Evolutionary conservation across 371 early-diverging fungal species (phyloP), one percentile per base, ranked within the genome.

Genomic region (Mortierella sp.): DNA sequence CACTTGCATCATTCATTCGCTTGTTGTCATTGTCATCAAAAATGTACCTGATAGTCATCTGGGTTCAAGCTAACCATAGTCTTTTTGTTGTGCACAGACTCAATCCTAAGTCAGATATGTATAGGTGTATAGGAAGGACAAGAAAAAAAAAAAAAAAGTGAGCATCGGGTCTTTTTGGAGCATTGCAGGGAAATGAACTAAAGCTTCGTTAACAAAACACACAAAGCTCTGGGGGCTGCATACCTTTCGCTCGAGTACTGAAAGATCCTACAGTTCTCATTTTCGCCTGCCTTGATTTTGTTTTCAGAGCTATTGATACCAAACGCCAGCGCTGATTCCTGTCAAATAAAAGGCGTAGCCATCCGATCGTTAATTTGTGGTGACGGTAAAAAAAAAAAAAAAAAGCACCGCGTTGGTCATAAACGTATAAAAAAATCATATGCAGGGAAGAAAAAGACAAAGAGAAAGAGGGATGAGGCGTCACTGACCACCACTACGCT

Each of bases 191-290:
- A 37, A 37, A 37, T 37, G 9, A 9, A 37, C 9, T 37, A 37
- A 37, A 37, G 9, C 37, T 9, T 5, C 14, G 30, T 57, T n/a
- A 21, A 11, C 46, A 18, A 16, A 4, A 25, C 11, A 25, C 18
- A 37, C n/a, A n/a, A n/a, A n/a, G n/a, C n/a, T n/a, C n/a, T n/a
- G n/a, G n/a, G n/a, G n/a, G n/a, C n/a, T n/a, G n/a, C n/a, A 69
- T 76, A 73, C 80, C 60, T 65, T 25, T 84, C 84, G 50, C 84
- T 73, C 6, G 81, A 74, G 21, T 85, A 72, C 50, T 85, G 82
- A 53, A 90, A 93, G 21, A 86, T 46, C 21, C 92, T 85, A 68
- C 89, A 88, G 71, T 87, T 90, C 18, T 85, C 79, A 73, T 91
- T 92, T 16, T 83, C 74, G 11, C 92, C 90, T 29, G 74, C 64